Evolutionary conservation across 2,329 filamentous ascomycete species (phyloP).

Genomic region (Camillea tinctor): DNA sequence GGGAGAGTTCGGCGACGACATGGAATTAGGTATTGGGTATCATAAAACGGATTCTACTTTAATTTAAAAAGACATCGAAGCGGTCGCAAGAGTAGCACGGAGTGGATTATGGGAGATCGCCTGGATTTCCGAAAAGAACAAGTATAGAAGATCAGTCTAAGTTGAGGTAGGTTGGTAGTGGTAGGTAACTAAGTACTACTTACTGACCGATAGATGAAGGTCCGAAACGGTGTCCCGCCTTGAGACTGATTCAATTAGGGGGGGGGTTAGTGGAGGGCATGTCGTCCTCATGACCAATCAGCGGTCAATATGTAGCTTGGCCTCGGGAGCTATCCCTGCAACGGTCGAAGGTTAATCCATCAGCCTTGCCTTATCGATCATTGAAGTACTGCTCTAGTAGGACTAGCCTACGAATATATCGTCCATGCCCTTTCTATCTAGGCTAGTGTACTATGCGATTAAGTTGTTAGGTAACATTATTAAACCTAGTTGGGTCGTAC

Average conservation of each 20-base stretch:
- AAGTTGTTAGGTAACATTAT: too few species aligned
- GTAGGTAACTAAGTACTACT: background rate
- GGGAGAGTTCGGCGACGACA: constrained; percentile 32
- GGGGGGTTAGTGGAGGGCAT: background rate
- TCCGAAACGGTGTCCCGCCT: constrained; percentile 2
- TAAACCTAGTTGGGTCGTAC: too few species aligned
- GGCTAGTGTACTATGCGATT: too few species aligned
- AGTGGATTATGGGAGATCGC: background rate
- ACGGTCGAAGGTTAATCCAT: background rate
- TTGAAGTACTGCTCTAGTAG: background rate
- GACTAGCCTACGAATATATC: too few species aligned
- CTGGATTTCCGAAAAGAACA: background rate
- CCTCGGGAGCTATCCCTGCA: background rate
- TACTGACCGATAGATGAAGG: background rate
- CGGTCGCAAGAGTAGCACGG: constrained; percentile 5
- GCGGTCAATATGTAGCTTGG: background rate
- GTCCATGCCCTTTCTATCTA: too few species aligned
- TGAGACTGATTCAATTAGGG: background rate
- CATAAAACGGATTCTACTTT: constrained; percentile 11
- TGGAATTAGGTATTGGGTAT: constrained; percentile 20
- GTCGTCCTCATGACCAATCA: background rate
- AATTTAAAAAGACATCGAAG: constrained; percentile 5
- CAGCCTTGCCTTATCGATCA: background rate
- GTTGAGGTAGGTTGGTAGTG: too few species aligned
- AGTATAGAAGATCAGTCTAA: background rate